phyloP scores from a whole-genome alignment of 2,329 filamentous ascomycete species.

The Colletotrichum sp. region DNA sequence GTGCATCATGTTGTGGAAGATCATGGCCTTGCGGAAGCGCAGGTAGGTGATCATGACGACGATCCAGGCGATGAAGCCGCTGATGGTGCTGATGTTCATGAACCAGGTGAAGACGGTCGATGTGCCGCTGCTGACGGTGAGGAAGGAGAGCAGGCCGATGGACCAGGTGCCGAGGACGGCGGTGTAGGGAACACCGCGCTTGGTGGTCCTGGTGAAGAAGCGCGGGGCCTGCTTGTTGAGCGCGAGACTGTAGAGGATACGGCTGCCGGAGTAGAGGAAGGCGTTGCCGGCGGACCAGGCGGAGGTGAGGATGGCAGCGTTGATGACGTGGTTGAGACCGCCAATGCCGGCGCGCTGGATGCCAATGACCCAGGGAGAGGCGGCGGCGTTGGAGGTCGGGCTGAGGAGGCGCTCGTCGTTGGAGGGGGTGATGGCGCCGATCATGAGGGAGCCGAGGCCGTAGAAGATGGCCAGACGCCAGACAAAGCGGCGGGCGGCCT shows the following conservation, averaged over 20 bases:
- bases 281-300: conserved; percentile 69
- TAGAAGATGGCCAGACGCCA: conserved; percentile 69
- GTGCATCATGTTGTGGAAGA: conserved; percentile 53
- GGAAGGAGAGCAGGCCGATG: conserved; percentile 71
- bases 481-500: conserved; percentile 66
- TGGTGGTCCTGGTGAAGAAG: conserved; percentile 64
- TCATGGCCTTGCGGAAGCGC: conserved; percentile 63
- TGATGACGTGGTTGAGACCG: conserved; percentile 69
- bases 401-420: conserved; percentile 66
- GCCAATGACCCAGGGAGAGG: conserved; percentile 69
- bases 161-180: conserved; percentile 59
- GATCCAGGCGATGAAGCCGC: conserved; percentile 65
- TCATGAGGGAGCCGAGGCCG: conserved; percentile 63
- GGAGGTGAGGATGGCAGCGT: conserved; percentile 70
- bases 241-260: conserved; percentile 73
- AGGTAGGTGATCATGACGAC: conserved; percentile 63
- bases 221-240: conserved; percentile 69
- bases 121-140: conserved; percentile 69
- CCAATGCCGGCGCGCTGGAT: conserved; percentile 71
- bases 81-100: conserved; percentile 70
- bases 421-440: conserved; percentile 68
- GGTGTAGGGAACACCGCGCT: conserved; percentile 64
- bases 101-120: conserved; percentile 74
- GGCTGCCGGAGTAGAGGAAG: conserved; percentile 68
- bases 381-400: conserved; percentile 62